phyloP scores from a whole-genome alignment of 352 stramenopile genomes.

The Globisporangium canariense region DNA sequence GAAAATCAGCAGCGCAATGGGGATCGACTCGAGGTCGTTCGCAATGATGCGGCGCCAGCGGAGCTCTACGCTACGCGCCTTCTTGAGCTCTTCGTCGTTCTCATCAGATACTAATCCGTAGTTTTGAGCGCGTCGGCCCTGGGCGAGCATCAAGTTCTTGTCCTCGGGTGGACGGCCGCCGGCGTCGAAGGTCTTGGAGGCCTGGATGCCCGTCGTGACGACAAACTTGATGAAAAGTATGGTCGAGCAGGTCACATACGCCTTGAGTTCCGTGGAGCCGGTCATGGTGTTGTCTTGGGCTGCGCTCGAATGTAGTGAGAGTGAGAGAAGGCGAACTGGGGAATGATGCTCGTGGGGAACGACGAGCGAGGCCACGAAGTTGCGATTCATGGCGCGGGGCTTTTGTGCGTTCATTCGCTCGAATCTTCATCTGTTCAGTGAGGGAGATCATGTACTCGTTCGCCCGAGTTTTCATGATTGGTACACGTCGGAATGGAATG shows the following conservation, averaged over 20 bases:
- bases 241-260: slow-evolving; percentile 49
- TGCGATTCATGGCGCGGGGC: no score
- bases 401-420: no score
- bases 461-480: no score
- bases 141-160: slow-evolving; percentile 35
- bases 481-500: no score
- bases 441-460: no score
- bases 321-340: background rate
- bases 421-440: no score
- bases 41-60: slow-evolving; percentile 40
- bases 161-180: slow-evolving; percentile 51
- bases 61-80: slow-evolving; percentile 25
- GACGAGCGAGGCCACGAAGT: no score
- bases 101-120: slow-evolving; percentile 24
- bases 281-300: background rate
- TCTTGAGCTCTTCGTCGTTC: slow-evolving; percentile 23
- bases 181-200: slow-evolving; percentile 50
- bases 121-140: slow-evolving; percentile 30
- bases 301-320: background rate
- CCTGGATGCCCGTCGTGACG: slow-evolving; percentile 45
- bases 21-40: slow-evolving; percentile 50
- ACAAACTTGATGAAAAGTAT: slow-evolving; percentile 78
- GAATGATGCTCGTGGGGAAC: background rate
- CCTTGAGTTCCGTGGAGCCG: slow-evolving; percentile 30
- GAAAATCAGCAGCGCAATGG: slow-evolving; percentile 37